Conservation (phyloP, 495 filamentous ascomycete genomes). For the Lasiosphaeria hispida region DNA sequence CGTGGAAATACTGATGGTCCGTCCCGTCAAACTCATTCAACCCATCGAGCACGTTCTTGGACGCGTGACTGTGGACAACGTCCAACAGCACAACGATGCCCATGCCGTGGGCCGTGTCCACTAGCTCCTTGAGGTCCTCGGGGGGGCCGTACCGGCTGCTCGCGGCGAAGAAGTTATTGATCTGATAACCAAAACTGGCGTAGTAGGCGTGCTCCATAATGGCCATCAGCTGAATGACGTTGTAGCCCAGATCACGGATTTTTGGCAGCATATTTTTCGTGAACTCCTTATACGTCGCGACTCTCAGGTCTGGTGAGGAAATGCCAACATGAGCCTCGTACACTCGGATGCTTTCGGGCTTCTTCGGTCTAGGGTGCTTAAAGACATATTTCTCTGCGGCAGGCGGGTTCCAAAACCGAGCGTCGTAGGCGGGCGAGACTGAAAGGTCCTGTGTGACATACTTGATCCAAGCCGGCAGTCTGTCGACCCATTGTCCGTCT, state of each 20-base stretch:
- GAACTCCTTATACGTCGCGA: slow-evolving; percentile 96
- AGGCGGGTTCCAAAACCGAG: slow-evolving; percentile 95
- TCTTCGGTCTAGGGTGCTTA: slow-evolving; percentile 77
- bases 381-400: slow-evolving; percentile 70
- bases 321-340: slow-evolving; percentile 99
- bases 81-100: slow-evolving; percentile 91
- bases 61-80: slow-evolving; percentile 96
- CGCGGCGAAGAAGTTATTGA: slow-evolving; percentile 97
- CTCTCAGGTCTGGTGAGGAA: slow-evolving; percentile 81
- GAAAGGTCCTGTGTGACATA: slow-evolving; percentile 89
- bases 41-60: slow-evolving; percentile 92
- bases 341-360: slow-evolving; percentile 81
- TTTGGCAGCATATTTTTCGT: slow-evolving; percentile 86
- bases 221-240: slow-evolving; percentile 97
- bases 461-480: slow-evolving; percentile 94
- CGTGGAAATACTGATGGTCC: slow-evolving; percentile 95
- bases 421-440: slow-evolving; percentile 88
- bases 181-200: slow-evolving; percentile 96
- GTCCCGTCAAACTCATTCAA: slow-evolving; percentile 93
- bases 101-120: slow-evolving; percentile 90
- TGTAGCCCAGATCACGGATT: slow-evolving; percentile 89
- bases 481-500: slow-evolving; percentile 75
- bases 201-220: slow-evolving; percentile 99
- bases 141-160: slow-evolving; percentile 93
- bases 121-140: slow-evolving; percentile 92